phyloP scores from a whole-genome alignment of 345 rosid genomes.

The Microcos paniculata region DNA sequence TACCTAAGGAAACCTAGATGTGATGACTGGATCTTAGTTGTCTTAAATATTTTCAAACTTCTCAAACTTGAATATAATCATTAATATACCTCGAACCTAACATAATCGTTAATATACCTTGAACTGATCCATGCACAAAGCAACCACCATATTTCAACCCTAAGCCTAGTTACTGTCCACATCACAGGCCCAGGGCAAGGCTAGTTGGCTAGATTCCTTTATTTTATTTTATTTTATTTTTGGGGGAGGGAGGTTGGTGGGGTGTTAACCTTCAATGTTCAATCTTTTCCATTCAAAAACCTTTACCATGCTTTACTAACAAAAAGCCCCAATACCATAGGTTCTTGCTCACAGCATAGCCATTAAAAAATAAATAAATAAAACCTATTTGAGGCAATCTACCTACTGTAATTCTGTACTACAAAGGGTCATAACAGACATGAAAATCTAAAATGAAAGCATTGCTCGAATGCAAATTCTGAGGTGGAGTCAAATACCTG shows the following conservation, averaged over 20 bases:
- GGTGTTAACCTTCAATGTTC: neutral
- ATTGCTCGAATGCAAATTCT: neutral
- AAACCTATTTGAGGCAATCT: neutral
- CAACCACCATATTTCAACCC: neutral
- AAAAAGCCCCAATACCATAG: neutral
- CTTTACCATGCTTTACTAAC: neutral
- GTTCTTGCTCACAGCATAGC: neutral
- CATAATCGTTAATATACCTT: neutral
- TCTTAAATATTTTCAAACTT: neutral
- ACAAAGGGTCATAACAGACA: neutral
- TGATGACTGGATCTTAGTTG: neutral
- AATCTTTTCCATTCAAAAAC: neutral
- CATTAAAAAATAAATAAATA: too few relatives aligned
- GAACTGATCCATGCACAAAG: slow-evolving; percentile 2
- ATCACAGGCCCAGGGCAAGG: too few relatives aligned
- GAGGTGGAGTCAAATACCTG: slow-evolving; percentile 48
- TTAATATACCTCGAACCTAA: neutral
- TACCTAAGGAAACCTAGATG: neutral
- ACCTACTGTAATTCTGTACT: neutral
- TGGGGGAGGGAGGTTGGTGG: too few relatives aligned
- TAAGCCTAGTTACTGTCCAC: neutral
- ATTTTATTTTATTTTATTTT: neutral
- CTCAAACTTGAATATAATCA: neutral
- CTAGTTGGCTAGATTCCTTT: neutral
- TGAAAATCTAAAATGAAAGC: neutral